Evolutionary conservation across 2,329 filamentous ascomycete species (phyloP).

Genomic region (Trichoderma koningii): DNA sequence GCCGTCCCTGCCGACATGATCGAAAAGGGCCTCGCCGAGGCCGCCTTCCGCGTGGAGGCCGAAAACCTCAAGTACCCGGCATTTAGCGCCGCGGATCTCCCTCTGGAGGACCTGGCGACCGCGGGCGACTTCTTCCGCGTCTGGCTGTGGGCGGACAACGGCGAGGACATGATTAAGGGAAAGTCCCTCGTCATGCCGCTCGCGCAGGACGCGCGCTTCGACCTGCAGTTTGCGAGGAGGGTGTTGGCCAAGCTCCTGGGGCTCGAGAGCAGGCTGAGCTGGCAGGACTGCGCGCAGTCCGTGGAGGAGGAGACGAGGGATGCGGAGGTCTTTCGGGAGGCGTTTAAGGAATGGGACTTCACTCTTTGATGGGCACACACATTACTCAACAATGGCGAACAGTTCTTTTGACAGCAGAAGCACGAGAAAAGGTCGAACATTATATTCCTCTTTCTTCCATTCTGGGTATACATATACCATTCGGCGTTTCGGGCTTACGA

Average conservation of each 20-base stretch:
- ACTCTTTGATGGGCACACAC: conserved; percentile 45
- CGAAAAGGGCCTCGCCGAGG: conserved; percentile 74
- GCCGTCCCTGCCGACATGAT: conserved; percentile 72
- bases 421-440: neutral
- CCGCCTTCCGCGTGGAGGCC: conserved; percentile 84
- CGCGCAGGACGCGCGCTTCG: conserved; percentile 72
- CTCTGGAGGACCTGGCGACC: conserved; percentile 51
- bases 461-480: neutral
- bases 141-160: conserved; percentile 71
- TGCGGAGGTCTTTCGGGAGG: conserved; percentile 74
- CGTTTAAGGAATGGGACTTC: conserved; percentile 88
- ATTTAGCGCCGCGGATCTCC: conserved; percentile 53
- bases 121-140: conserved; percentile 74
- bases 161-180: conserved; percentile 59
- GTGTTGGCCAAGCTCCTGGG: conserved; percentile 87
- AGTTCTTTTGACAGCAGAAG: neutral
- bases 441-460: neutral
- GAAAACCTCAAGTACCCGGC: conserved; percentile 67
- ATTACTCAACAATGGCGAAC: neutral
- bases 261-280: conserved; percentile 75
- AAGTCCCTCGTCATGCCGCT: conserved; percentile 72
- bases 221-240: conserved; percentile 84
- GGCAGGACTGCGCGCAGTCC: conserved; percentile 81
- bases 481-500: conserved; percentile 4
- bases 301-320: conserved; percentile 77